Conservation (phyloP, 805 yeast genomes). For the Candida cerambycidarum region DNA sequence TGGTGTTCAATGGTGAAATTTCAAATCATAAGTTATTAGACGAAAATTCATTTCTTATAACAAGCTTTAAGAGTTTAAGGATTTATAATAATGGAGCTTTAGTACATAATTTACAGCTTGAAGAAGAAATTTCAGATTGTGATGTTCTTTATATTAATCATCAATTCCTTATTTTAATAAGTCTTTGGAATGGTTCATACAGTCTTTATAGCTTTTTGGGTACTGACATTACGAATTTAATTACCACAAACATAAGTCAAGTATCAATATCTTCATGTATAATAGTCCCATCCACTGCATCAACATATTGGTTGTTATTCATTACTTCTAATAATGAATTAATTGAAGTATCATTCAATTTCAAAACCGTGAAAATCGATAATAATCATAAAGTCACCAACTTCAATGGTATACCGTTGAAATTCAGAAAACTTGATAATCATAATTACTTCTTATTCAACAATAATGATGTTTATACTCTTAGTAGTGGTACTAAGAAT, state of each 20-base stretch:
- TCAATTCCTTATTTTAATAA: constrained; percentile 11
- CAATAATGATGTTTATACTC: constrained; percentile 11
- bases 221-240: constrained; percentile 3
- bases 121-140: constrained; percentile 13
- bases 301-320: constrained; percentile 15
- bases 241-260: background rate
- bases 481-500: constrained; percentile 14
- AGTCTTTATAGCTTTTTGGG: constrained; percentile 8
- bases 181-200: constrained; percentile 19
- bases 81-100: constrained; percentile 1
- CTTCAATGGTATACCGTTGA: constrained; percentile 17
- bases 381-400: constrained; percentile 1
- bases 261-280: constrained; percentile 16
- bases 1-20: constrained; percentile 2
- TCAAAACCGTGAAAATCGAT: constrained; percentile 5
- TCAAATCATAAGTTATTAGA: background rate
- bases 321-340: constrained; percentile 17
- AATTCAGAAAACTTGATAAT: constrained; percentile 9
- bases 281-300: background rate
- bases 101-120: constrained; percentile 4
- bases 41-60: background rate
- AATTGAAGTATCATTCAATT: constrained; percentile 14
- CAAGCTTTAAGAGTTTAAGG: background rate
- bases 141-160: constrained; percentile 11
- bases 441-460: constrained; percentile 15